Conservation (phyloP, 257 asterid species). For the Plantago major region DNA sequence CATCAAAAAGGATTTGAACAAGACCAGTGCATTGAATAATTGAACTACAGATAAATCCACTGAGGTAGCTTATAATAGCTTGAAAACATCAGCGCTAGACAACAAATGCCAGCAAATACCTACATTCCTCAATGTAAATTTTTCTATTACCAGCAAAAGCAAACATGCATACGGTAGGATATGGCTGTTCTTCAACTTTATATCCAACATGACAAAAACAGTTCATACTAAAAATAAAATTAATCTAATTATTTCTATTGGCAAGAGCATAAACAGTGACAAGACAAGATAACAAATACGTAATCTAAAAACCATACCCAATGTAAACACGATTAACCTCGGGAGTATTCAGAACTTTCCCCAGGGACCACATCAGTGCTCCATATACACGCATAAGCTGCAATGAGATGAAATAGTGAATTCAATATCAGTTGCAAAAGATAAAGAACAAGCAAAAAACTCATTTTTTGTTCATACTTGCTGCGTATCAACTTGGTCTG, state of each 20-base stretch:
- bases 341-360: slow-evolving; percentile 78
- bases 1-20: neutral
- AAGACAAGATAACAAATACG: neutral
- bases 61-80: neutral
- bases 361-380: slow-evolving; percentile 87
- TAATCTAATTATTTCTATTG: too few relatives aligned
- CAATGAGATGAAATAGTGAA: slow-evolving; percentile 6
- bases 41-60: neutral
- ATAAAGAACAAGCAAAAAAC: neutral
- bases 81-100: neutral
- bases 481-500: slow-evolving; percentile 59
- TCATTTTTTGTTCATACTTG: slow-evolving; percentile 26
- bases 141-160: neutral
- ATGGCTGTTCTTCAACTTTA: too few relatives aligned
- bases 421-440: neutral
- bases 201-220: too few relatives aligned
- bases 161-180: neutral
- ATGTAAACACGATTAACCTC: slow-evolving; percentile 73
- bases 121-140: neutral
- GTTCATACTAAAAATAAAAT: too few relatives aligned
- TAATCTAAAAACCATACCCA: slow-evolving; percentile 40
- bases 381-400: slow-evolving; percentile 90
- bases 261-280: too few relatives aligned
- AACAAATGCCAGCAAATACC: neutral
- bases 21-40: neutral